phyloP scores from a whole-genome alignment of 2,329 filamentous ascomycete species.

The Fusarium sp. region DNA sequence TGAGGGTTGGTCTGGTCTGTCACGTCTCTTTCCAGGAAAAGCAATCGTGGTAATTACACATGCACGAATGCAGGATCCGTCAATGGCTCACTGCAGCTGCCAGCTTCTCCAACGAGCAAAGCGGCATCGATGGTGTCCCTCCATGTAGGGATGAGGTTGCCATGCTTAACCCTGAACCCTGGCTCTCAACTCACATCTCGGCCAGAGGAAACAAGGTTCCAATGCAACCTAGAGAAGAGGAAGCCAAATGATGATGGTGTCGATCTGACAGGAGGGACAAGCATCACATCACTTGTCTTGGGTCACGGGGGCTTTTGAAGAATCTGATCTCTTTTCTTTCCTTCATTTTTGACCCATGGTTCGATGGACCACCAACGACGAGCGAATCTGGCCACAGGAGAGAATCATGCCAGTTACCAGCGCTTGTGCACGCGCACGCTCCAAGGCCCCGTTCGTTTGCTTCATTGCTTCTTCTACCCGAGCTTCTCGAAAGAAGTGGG shows the following conservation, averaged over 20 bases:
- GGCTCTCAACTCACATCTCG: constrained; percentile 11
- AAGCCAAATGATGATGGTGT: not conserved
- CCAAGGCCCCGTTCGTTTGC: constrained; percentile 5
- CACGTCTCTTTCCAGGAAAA: constrained; percentile 7
- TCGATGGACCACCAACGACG: constrained; percentile 21
- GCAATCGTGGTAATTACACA: constrained; percentile 17
- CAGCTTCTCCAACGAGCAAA: constrained; percentile 25
- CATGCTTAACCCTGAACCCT: constrained; percentile 30
- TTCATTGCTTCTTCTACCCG: constrained; percentile 29
- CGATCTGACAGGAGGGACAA: not conserved
- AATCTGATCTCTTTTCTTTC: not conserved
- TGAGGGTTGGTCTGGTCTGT: constrained; percentile 20
- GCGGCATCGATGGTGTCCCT: constrained; percentile 3
- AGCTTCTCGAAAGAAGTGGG: constrained; percentile 42
- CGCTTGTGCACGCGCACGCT: constrained; percentile 13
- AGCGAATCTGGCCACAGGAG: constrained; percentile 11
- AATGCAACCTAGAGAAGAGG: not conserved
- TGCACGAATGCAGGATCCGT: constrained; percentile 10
- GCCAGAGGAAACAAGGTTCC: constrained; percentile 9
- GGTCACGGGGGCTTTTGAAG: not conserved
- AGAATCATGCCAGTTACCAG: constrained; percentile 24
- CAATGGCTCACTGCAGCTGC: not conserved
- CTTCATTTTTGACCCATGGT: constrained; percentile 17
- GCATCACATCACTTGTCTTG: not conserved
- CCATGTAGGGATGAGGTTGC: constrained; percentile 19